phyloP scores from a whole-genome alignment of 768 basidiomycete species.

The Boletus barrowsii region DNA sequence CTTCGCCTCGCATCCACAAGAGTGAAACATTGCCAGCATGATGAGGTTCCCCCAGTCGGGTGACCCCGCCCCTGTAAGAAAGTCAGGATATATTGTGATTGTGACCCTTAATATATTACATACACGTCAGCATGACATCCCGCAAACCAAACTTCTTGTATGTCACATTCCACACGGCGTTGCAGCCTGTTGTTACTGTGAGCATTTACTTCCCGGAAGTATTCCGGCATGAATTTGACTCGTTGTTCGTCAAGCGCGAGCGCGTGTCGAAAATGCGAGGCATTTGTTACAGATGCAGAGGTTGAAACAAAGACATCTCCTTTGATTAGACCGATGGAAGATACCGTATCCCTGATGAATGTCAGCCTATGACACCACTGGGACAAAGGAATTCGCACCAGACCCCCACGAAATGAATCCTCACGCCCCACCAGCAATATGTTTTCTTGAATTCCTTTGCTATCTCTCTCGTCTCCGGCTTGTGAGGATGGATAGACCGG shows the following conservation, averaged over 20 bases:
- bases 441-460: background rate
- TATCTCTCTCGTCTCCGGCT: background rate
- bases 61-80: background rate
- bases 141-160: background rate
- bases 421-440: background rate
- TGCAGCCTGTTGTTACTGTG: background rate
- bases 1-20: background rate
- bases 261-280: background rate
- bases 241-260: background rate
- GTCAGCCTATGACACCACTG: background rate
- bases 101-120: background rate
- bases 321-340: no score
- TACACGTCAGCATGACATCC: background rate
- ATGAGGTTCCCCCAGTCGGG: background rate
- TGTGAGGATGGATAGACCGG: background rate
- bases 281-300: background rate
- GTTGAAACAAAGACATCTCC: background rate
- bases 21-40: constrained; percentile 1
- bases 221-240: background rate
- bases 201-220: background rate
- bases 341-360: background rate
- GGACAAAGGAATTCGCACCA: background rate
- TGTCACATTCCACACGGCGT: background rate
- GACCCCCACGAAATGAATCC: background rate
- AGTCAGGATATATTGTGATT: background rate